Conservation (phyloP, 257 asterid genomes). For the Nicotiana knightiana region DNA sequence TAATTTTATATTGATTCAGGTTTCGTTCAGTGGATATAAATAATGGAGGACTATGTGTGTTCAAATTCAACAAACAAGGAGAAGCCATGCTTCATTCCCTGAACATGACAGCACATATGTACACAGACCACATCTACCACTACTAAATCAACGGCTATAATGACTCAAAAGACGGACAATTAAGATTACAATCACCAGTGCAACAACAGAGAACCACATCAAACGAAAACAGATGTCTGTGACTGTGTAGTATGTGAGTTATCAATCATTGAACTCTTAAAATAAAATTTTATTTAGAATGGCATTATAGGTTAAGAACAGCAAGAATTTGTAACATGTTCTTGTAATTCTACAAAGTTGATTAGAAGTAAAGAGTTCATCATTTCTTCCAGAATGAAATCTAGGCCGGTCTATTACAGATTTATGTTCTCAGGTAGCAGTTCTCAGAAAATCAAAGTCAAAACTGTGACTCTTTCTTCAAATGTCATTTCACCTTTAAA, state of each 20-base stretch:
- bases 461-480: not conserved
- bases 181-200: not conserved
- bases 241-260: not conserved
- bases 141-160: conserved; percentile 18
- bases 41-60: conserved; percentile 73
- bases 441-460: not conserved
- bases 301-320: not conserved
- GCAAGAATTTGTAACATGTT: not conserved
- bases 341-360: not conserved
- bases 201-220: not conserved
- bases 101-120: conserved; percentile 91
- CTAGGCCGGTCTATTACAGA: not conserved
- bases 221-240: not conserved
- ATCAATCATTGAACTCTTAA: not conserved
- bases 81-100: conserved; percentile 64
- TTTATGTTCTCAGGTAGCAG: not conserved
- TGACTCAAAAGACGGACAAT: not conserved
- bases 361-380: not conserved
- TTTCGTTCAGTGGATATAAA: conserved; percentile 59
- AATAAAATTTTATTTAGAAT: not conserved
- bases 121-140: conserved; percentile 53
- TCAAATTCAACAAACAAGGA: conserved; percentile 49
- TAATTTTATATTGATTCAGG: conserved; percentile 23
- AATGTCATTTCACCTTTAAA: not conserved
- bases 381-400: not conserved